Percentiles rank a stretch among this genome's conserved stretches.
phyloP scores from a whole-genome alignment of 1,284 basidiomycete species.

The Ceratobasidium papillatum region DNA sequence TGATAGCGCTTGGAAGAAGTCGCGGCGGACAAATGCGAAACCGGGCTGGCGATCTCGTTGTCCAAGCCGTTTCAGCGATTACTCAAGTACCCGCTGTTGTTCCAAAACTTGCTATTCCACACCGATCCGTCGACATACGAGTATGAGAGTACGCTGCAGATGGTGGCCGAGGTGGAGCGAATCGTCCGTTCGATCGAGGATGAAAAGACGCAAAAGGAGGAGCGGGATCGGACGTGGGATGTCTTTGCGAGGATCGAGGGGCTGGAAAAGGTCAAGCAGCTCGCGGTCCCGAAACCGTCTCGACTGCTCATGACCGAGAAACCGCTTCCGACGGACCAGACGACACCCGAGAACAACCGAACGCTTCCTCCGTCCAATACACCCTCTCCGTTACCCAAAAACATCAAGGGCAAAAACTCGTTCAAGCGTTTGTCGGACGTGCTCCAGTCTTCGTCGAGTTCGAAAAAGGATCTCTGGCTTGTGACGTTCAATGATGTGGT shows the following conservation, averaged over 20 bases:
- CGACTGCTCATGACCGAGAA: slow-evolving; percentile 88
- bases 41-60: slow-evolving; percentile 90
- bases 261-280: slow-evolving; percentile 82
- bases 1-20: slow-evolving; percentile 72
- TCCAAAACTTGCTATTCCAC: slow-evolving; percentile 96
- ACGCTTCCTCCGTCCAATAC: slow-evolving; percentile 48
- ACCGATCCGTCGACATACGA: slow-evolving; percentile 97
- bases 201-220: slow-evolving; percentile 95
- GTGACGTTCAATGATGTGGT: slow-evolving; percentile 96
- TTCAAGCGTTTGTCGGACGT: slow-evolving; percentile 87
- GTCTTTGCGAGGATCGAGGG: slow-evolving; percentile 96
- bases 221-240: slow-evolving; percentile 92
- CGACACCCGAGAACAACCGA: slow-evolving; percentile 47
- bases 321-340: slow-evolving; percentile 56
- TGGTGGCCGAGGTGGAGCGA: slow-evolving; percentile 96
- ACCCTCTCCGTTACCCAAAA: slow-evolving; percentile 59
- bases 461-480: slow-evolving; percentile 90
- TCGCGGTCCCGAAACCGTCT: slow-evolving; percentile 89
- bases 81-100: slow-evolving; percentile 95
- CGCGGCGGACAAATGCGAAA: slow-evolving; percentile 88
- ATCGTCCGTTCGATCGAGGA: slow-evolving; percentile 97
- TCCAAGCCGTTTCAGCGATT: slow-evolving; percentile 97
- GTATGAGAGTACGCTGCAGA: slow-evolving; percentile 93
- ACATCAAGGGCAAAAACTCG: slow-evolving; percentile 78
- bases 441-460: slow-evolving; percentile 58